Conservation (phyloP, 371 early-diverging fungal species). For the Basidiobolus meristosporus region DNA sequence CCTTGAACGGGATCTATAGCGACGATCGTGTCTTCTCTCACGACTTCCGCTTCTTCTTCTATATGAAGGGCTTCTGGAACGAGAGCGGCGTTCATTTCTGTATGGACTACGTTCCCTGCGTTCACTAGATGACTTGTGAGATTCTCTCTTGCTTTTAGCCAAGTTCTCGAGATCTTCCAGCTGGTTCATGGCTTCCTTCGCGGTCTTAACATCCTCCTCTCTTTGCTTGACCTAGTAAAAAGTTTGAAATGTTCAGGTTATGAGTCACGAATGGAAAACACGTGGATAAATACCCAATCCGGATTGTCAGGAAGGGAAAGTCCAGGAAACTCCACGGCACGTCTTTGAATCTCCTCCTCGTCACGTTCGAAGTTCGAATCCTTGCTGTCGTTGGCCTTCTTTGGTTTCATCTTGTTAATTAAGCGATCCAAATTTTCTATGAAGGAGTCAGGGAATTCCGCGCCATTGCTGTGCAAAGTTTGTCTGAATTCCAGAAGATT, state of each 20-base stretch:
- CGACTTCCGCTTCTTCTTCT: constrained; percentile 7
- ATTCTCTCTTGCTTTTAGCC: no score
- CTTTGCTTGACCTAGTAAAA: background rate
- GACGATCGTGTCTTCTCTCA: constrained; percentile 6
- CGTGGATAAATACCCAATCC: no score
- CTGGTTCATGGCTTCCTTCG: constrained; percentile 9
- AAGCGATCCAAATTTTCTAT: constrained; percentile 72
- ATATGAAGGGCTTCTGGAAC: constrained; percentile 8
- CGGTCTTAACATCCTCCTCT: background rate
- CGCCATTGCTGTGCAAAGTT: constrained; percentile 42
- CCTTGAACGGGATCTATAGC: constrained; percentile 13
- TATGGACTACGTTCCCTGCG: constrained; percentile 7
- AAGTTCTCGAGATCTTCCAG: constrained; percentile 15
- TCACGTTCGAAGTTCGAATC: constrained; percentile 2
- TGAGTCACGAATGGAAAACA: no score
- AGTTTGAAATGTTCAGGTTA: background rate
- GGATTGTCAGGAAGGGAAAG: constrained; percentile 51
- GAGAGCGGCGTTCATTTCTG: constrained; percentile 13
- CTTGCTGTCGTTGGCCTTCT: constrained; percentile 9
- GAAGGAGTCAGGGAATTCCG: constrained; percentile 73
- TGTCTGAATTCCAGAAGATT: constrained; percentile 44
- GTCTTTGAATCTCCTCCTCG: constrained; percentile 14
- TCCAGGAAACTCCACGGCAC: constrained; percentile 57
- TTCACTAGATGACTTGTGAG: constrained; percentile 3
- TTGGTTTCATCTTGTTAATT: constrained; percentile 70